These are phyloP conservation scores for Penicillium sp. DNA, from an alignment of 2,329 filamentous ascomycete species.

Conservation along the genomic window DNA sequence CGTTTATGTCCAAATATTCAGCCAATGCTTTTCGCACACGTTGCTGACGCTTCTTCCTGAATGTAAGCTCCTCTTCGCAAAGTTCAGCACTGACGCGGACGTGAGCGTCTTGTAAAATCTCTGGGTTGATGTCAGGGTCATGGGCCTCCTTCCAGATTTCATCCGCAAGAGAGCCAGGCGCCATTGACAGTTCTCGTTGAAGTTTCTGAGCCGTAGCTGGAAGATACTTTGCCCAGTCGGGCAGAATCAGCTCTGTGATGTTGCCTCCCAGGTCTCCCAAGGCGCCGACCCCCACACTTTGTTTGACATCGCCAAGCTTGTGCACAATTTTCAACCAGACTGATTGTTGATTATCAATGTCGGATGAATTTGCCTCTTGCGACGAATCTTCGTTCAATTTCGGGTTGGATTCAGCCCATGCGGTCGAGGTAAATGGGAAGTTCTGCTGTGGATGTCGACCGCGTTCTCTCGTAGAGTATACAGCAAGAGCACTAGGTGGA, in stretches of 20 bases:
- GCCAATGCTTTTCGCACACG: conserved; percentile 69
- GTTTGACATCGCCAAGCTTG: conserved; percentile 37
- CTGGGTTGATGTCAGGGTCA: conserved; percentile 75
- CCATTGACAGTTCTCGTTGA: conserved; percentile 79
- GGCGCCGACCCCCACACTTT: conserved; percentile 37
- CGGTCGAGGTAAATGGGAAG: conserved; percentile 18
- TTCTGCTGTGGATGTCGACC: conserved; percentile 20
- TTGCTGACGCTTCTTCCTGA: conserved; percentile 61
- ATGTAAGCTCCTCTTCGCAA: conserved; percentile 76
- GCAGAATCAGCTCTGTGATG: conserved; percentile 66
- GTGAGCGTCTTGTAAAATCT: conserved; percentile 72
- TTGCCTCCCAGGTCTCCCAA: conserved; percentile 45
- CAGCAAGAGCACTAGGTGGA: conserved; percentile 29
- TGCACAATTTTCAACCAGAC: conserved; percentile 49
- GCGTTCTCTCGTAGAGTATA: conserved; percentile 24
- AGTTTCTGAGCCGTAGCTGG: conserved; percentile 75
- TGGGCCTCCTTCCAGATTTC: conserved; percentile 92
- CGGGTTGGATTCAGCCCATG: conserved; percentile 9
- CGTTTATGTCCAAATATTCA: conserved; percentile 70
- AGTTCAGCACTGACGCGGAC: conserved; percentile 78
- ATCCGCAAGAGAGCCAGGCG: conserved; percentile 79
- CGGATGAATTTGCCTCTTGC: conserved; percentile 8
- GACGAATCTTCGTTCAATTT: conserved; percentile 4
- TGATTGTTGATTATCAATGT: conserved; percentile 26
- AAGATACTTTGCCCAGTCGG: conserved; percentile 72